Base-by-base conservation (phyloP, 176 grass and related monocot species). In the Avena insularis region DNA sequence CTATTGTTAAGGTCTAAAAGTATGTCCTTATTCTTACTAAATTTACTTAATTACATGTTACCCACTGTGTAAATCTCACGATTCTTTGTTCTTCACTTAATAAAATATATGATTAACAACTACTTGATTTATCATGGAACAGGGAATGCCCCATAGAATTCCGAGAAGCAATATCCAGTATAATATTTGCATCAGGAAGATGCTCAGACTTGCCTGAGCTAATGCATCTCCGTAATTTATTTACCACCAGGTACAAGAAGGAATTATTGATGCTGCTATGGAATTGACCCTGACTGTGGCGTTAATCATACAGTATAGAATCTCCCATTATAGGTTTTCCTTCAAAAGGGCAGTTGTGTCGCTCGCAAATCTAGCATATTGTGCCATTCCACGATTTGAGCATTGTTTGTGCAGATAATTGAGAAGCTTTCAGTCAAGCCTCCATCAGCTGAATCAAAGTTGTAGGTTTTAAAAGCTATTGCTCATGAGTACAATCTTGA, bases 151-250 rank as follows among this genome's bases (percentile, higher is more conserved):
- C 97, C 36, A 71, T 96, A 87, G 94, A 99, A 90, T 84, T 99
- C 68, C 89, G 84, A 66, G 97, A 99, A 72, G 92, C 97, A 81
- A 79, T 99, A 68, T 85, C 89, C 53, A 99, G 92, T 83, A 93
- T 99, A 92, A 93, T 99, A n/a, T 99, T 96, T 96, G 94, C 97
- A 80, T 96, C 97, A 33, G 89, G 90, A 84, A 96, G 97, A 89
- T 98, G 97, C 87, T 98, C 94, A 84, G 97, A 98, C 87, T 88
- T 98, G 90, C 97, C 97, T 65, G 97, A 98, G 76, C 84, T 96
- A 81, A 83, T 92, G 85, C 88, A 92, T 84, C 82, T 96, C 50
- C 88, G 83, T 43, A 98, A 94, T 90, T 93, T 98, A 75, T 98
- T 96, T 79, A 87, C 86, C 80, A 90, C 92, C 74, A 98, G 96